phyloP scores from a whole-genome alignment of 2,329 filamentous ascomycete species.

The Arthrobotrys sinensis region DNA sequence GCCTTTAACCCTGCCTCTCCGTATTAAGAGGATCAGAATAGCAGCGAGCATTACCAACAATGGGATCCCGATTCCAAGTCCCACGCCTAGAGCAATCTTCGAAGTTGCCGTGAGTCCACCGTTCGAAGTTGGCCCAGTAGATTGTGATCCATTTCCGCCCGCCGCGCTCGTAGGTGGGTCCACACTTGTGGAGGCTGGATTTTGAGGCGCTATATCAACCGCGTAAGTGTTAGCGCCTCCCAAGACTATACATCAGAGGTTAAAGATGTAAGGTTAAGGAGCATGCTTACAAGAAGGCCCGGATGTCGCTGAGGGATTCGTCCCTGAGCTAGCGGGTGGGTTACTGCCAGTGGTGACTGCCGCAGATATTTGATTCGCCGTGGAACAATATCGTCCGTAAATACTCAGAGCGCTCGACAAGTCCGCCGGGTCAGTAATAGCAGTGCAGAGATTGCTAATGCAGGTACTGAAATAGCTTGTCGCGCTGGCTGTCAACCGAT shows the following conservation, averaged over 20 bases:
- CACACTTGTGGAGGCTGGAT: neutral
- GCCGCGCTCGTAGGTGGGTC: neutral
- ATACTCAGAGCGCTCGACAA: conserved; percentile 63
- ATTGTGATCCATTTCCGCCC: neutral
- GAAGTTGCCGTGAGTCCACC: conserved; percentile 32
- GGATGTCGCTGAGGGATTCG: conserved; percentile 5
- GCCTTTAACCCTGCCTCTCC: neutral
- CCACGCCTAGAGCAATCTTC: conserved; percentile 45
- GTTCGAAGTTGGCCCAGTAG: neutral
- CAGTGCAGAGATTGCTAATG: conserved; percentile 63
- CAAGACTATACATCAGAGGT: neutral
- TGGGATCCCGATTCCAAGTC: conserved; percentile 52
- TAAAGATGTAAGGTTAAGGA: neutral
- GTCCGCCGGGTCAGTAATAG: conserved; percentile 62
- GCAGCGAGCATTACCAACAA: conserved; percentile 19
- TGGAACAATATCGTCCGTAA: conserved; percentile 64
- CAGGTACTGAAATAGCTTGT: conserved; percentile 64
- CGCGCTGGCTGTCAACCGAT: conserved; percentile 62
- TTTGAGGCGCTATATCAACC: neutral
- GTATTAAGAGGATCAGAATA: conserved; percentile 34
- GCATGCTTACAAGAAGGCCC: neutral
- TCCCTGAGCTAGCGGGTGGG: neutral
- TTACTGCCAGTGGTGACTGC: neutral
- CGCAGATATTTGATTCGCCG: conserved; percentile 61
- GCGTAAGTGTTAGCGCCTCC: neutral